Conservation (phyloP, 2,329 filamentous ascomycete genomes). For the Colletotrichum sp. region DNA sequence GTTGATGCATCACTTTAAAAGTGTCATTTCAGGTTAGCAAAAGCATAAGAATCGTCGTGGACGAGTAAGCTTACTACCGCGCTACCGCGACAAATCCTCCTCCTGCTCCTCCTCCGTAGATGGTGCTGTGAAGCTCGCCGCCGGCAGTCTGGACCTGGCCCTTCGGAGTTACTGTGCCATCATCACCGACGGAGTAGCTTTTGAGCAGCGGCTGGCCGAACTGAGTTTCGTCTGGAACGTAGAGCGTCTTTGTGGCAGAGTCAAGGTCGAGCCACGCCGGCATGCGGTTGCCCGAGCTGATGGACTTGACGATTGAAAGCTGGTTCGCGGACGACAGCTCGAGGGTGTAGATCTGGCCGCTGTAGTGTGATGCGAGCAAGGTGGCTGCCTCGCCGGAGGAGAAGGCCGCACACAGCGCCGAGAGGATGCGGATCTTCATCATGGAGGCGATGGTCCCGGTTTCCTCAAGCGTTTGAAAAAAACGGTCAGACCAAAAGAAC, state of each 20-base stretch:
- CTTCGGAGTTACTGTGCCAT: constrained; percentile 34
- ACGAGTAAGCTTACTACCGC: constrained; percentile 43
- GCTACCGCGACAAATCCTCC: constrained; percentile 46
- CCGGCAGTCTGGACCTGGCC: constrained; percentile 36
- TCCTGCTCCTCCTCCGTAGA: constrained; percentile 43
- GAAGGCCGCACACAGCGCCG: neutral
- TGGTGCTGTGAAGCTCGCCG: constrained; percentile 43
- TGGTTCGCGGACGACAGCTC: constrained; percentile 30
- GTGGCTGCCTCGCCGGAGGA: constrained; percentile 18
- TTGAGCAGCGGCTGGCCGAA: constrained; percentile 39
- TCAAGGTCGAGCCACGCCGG: constrained; percentile 44
- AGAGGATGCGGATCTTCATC: neutral
- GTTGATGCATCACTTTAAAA: constrained; percentile 42
- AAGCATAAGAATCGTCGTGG: neutral
- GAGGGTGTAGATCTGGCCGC: constrained; percentile 42
- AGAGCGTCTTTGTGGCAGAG: constrained; percentile 33
- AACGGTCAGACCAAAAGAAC: neutral
- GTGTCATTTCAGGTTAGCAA: neutral
- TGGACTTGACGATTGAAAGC: constrained; percentile 30
- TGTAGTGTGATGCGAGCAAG: constrained; percentile 44
- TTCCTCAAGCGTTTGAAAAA: neutral
- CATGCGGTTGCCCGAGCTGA: constrained; percentile 36
- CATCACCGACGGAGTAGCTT: constrained; percentile 34
- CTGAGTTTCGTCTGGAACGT: constrained; percentile 41
- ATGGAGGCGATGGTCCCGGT: neutral